phyloP scores from a whole-genome alignment of 345 rosid species.

The Laguncularia racemosa region DNA sequence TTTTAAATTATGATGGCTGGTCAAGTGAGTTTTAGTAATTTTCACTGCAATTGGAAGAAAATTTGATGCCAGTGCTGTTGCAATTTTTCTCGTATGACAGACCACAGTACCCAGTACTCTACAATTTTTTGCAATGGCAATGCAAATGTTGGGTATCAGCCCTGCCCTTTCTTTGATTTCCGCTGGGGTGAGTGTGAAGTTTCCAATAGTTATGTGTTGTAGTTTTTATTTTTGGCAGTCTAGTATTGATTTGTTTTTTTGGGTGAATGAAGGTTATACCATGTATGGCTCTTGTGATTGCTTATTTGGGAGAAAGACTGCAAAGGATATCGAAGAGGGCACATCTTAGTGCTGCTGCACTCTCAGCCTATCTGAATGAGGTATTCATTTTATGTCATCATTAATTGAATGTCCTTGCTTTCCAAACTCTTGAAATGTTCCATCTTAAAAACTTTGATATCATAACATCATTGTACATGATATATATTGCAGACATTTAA shows the following conservation, averaged over 20 bases:
- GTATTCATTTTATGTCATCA: slow-evolving; percentile 15
- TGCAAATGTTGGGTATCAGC: slow-evolving; percentile 78
- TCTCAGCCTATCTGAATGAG: slow-evolving; percentile 85
- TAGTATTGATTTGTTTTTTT: neutral
- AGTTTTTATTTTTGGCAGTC: neutral
- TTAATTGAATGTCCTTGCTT: too few relatives aligned
- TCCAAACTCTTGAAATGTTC: too few relatives aligned
- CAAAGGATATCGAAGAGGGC: slow-evolving; percentile 70
- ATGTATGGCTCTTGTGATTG: slow-evolving; percentile 56
- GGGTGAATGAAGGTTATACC: slow-evolving; percentile 53
- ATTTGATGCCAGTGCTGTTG: neutral
- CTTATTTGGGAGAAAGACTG: slow-evolving; percentile 69
- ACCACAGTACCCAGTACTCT: slow-evolving; percentile 73
- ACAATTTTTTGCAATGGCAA: slow-evolving; percentile 71
- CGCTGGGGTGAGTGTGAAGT: slow-evolving; percentile 49
- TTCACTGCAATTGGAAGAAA: neutral
- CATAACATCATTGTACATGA: neutral
- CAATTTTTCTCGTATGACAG: slow-evolving; percentile 25
- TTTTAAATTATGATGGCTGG: neutral
- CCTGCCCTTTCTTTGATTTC: slow-evolving; percentile 67
- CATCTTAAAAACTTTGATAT: neutral
- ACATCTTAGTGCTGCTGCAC: slow-evolving; percentile 55
- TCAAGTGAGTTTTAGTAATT: neutral
- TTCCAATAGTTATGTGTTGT: slow-evolving; percentile 3
- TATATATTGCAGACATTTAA: too few relatives aligned